Evolutionary conservation across 495 filamentous ascomycete species (phyloP), one percentile per base, ranked within the genome.

Genomic region (Xylaria sp.): DNA sequence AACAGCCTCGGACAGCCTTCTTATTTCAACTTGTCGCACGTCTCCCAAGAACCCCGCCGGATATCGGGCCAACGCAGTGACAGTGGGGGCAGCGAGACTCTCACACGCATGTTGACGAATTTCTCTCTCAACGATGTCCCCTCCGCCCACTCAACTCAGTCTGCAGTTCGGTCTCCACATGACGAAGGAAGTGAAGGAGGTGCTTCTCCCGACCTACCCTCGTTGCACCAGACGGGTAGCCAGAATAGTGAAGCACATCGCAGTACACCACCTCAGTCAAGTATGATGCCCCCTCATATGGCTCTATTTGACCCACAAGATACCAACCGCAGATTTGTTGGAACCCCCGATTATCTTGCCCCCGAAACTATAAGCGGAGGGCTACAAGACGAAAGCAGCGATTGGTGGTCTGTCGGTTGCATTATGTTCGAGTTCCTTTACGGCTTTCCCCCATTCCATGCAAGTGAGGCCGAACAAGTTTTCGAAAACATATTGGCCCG

Each of bases 361-460:
- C 96, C 96, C 2, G 96, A 99, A 79, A 99, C 96, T 0, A 97
- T 99, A 78, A 94, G 93, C 76, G 96, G 96, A 61, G 88, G 93
- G 71, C 93, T 95, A 0, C 96, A 98, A 81, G 96, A 99, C 78
- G 94, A 98, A 78, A 95, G 94, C 73, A 98, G 96, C 79, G 96
- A 99, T 88, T 99, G 96, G 96, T 99, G 96, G 96, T 98, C 96
- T 8, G 83, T 99, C 57, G 96, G 96, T 2, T 98, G 96, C 75
- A 98, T 99, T 70, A 84, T 98, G 81, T 99, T 98, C 77, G 96
- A 99, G 74, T 98, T 97, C 71, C 83, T 99, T 24, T 98, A 92
- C 78, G 96, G 66, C 87, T 93, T 81, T 29, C 96, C 96, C 1
- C 96, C 96, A 26, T 99, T 99, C 81, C 94, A 99, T 78, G 96